Percentiles rank a stretch among this genome's conserved stretches.
Evolutionary conservation across 805 yeast genomes (phyloP).

Genomic region (Pichia sporocuriosa): DNA sequence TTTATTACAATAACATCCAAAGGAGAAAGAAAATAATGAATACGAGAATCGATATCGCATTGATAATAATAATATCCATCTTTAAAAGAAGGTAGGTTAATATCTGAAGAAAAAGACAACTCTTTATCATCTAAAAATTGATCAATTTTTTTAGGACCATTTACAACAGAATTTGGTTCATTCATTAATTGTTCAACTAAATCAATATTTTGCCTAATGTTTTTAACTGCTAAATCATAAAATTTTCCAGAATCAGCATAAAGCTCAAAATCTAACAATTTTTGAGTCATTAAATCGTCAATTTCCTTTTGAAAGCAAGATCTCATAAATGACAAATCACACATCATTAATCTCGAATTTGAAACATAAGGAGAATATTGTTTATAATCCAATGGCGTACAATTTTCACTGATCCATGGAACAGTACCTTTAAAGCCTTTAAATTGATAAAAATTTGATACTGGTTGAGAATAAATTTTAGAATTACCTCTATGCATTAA

Average conservation of each 20-base stretch:
- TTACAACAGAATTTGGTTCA: constrained; percentile 2
- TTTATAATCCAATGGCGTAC: constrained; percentile 18
- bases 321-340: constrained; percentile 47
- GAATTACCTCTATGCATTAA: constrained; percentile 48
- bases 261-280: constrained; percentile 49
- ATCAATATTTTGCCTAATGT: constrained; percentile 43
- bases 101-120: background rate
- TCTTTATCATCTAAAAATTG: constrained; percentile 7
- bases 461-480: constrained; percentile 29
- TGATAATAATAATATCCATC: constrained; percentile 71
- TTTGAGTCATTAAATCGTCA: constrained; percentile 40
- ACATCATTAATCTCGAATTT: constrained; percentile 66
- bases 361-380: constrained; percentile 29
- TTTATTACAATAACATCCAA: constrained; percentile 69
- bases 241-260: constrained; percentile 56
- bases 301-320: constrained; percentile 58
- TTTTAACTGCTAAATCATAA: constrained; percentile 46
- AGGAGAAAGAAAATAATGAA: constrained; percentile 64
- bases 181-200: constrained; percentile 31
- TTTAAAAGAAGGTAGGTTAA: constrained; percentile 16
- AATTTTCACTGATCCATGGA: constrained; percentile 42
- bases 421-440: constrained; percentile 34
- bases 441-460: constrained; percentile 21
- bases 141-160: constrained; percentile 26
- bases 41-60: constrained; percentile 53